These are phyloP conservation scores for Nicotiana sylvestris DNA, from an alignment of 257 asterid genomes.

Conservation along the genomic window DNA sequence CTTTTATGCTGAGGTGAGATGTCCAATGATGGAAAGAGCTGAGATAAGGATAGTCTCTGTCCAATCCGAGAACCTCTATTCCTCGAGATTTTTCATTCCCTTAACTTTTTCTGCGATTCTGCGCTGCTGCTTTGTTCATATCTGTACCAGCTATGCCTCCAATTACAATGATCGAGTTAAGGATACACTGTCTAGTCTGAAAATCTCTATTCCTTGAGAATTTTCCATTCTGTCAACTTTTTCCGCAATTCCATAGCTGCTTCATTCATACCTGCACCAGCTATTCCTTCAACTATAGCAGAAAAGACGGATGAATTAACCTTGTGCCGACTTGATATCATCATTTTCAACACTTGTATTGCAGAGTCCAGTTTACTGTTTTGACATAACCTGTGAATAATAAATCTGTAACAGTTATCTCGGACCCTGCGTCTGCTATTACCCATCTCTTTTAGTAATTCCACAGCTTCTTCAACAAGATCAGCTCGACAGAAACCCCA, in stretches of 20 bases:
- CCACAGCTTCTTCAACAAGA: slow-evolving; percentile 66
- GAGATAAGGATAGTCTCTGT: background rate
- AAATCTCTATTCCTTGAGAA: slow-evolving; percentile 25
- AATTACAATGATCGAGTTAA: slow-evolving; percentile 21
- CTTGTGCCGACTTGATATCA: slow-evolving; percentile 37
- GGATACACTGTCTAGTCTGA: slow-evolving; percentile 9
- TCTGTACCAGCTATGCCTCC: slow-evolving; percentile 58
- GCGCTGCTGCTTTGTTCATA: slow-evolving; percentile 52
- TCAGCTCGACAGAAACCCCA: slow-evolving; percentile 83
- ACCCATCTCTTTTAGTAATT: slow-evolving; percentile 53
- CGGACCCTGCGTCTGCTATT: slow-evolving; percentile 34
- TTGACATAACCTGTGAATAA: slow-evolving; percentile 57
- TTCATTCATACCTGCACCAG: slow-evolving; percentile 59
- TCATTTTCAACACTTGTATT: slow-evolving; percentile 46
- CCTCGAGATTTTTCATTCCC: slow-evolving; percentile 32
- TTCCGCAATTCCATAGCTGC: slow-evolving; percentile 55
- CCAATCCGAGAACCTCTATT: slow-evolving; percentile 16
- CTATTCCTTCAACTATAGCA: slow-evolving; percentile 46
- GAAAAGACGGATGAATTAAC: slow-evolving; percentile 31
- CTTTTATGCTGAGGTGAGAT: background rate
- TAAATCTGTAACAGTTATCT: slow-evolving; percentile 70
- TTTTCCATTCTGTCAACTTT: slow-evolving; percentile 45
- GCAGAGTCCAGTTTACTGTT: slow-evolving; percentile 57
- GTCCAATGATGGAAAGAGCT: background rate
- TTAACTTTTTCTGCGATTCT: slow-evolving; percentile 43